Percentiles rank a stretch among this genome's conserved stretches.
Conservation (phyloP, 1,139 yeast species). For the Kurtzmaniella natalensis region DNA sequence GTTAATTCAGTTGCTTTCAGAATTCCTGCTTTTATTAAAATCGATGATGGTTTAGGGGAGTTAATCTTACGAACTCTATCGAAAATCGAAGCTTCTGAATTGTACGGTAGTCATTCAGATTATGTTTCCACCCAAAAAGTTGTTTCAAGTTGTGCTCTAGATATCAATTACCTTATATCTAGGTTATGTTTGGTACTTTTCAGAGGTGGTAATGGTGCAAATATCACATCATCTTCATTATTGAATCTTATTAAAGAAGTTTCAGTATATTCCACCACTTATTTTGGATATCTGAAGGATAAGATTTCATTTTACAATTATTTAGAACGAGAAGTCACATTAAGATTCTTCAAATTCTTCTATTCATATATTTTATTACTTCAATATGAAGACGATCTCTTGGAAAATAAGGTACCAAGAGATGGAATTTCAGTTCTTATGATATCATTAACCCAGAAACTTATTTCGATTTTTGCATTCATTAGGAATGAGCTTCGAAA, state of each 20-base stretch:
- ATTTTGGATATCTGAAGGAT: background rate
- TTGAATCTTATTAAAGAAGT: constrained; percentile 4
- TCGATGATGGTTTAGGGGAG: constrained; percentile 19
- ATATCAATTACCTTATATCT: constrained; percentile 4
- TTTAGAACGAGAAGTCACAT: constrained; percentile 25
- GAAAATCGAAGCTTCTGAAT: constrained; percentile 25
- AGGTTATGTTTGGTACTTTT: constrained; percentile 3
- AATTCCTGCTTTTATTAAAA: constrained; percentile 21
- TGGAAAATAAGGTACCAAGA: constrained; percentile 6
- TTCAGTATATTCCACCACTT: constrained; percentile 4
- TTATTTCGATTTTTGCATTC: constrained; percentile 2
- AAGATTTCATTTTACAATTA: constrained; percentile 12
- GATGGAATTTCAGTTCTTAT: constrained; percentile 6
- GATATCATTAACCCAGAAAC: constrained; percentile 1
- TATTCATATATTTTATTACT: constrained; percentile 28
- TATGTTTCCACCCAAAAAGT: background rate
- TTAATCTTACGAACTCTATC: constrained; percentile 17
- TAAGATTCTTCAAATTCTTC: constrained; percentile 28
- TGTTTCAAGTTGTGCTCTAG: background rate
- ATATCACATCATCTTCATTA: background rate
- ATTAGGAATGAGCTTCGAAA: constrained; percentile 7
- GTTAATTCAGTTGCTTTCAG: constrained; percentile 29
- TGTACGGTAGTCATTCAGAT: constrained; percentile 22
- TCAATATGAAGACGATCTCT: constrained; percentile 33
- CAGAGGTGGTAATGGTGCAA: constrained; percentile 2